Evolutionary conservation across 495 filamentous ascomycete genomes (phyloP).

Genomic region (Podospora australis): DNA sequence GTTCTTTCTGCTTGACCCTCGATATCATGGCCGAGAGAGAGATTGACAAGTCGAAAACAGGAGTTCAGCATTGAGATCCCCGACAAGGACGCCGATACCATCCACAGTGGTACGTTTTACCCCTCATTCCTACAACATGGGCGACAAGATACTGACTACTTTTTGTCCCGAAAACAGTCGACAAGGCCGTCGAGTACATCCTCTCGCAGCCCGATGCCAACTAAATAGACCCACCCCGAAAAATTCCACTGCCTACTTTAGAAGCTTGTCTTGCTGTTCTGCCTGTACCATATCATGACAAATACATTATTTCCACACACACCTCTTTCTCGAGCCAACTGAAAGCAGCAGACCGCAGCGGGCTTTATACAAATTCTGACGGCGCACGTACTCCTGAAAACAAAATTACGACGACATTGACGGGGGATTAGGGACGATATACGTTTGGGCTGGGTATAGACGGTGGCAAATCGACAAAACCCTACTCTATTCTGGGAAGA

Average conservation of each 20-base stretch:
- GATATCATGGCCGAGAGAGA: not conserved
- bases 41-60: constrained; percentile 39
- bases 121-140: not conserved
- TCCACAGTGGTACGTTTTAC: constrained; percentile 82
- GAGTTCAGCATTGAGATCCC: constrained; percentile 99
- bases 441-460: too few relatives aligned
- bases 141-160: constrained; percentile 13
- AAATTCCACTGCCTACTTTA: not conserved
- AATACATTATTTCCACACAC: too few relatives aligned
- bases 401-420: too few relatives aligned
- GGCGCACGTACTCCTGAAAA: too few relatives aligned
- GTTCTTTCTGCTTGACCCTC: not conserved
- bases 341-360: too few relatives aligned
- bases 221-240: too few relatives aligned
- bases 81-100: constrained; percentile 95
- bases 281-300: too few relatives aligned
- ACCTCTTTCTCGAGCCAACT: too few relatives aligned
- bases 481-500: too few relatives aligned
- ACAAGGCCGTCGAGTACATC: constrained; percentile 95
- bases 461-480: too few relatives aligned
- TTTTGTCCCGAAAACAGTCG: constrained; percentile 52
- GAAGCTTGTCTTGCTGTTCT: not conserved
- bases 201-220: constrained; percentile 81
- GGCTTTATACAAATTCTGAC: too few relatives aligned
- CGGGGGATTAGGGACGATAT: too few relatives aligned